A percentile compares a stretch with the other conserved stretches of the same genome.
Conservation (phyloP, 2,329 filamentous ascomycete species). For the Hymenoscyphus occultus region DNA sequence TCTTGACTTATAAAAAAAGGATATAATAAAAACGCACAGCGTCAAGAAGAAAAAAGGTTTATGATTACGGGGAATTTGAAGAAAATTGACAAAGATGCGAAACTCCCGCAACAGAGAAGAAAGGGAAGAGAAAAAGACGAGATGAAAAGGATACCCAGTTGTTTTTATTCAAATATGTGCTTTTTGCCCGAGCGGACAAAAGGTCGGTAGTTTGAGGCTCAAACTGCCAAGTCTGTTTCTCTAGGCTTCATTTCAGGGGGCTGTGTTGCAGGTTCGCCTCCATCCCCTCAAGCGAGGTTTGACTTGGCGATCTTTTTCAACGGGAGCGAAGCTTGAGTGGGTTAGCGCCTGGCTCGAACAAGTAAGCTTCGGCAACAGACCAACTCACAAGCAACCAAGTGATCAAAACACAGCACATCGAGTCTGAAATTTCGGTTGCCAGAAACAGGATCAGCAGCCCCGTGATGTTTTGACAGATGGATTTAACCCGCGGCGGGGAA, state of each 20-base stretch:
- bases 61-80: slow-evolving; percentile 3
- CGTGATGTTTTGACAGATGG: neutral
- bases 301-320: slow-evolving; percentile 14
- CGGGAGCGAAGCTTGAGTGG: neutral
- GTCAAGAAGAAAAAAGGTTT: slow-evolving; percentile 18
- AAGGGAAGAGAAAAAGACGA: slow-evolving; percentile 12
- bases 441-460: neutral
- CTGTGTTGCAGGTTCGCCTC: slow-evolving; percentile 17
- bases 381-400: neutral
- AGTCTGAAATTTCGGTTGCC: neutral
- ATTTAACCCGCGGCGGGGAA: neutral
- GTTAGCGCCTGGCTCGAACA: neutral
- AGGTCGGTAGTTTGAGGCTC: slow-evolving; percentile 12
- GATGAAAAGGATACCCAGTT: slow-evolving; percentile 15
- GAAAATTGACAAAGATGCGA: neutral
- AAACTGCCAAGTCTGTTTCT: slow-evolving; percentile 30
- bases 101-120: slow-evolving; percentile 6
- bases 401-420: neutral
- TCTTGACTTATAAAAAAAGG: slow-evolving; percentile 13
- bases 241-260: slow-evolving; percentile 17
- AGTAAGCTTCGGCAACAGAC: neutral
- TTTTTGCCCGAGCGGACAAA: neutral
- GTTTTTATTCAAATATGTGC: neutral
- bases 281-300: slow-evolving; percentile 18
- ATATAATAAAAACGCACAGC: slow-evolving; percentile 25